Conservation (phyloP, 2,329 filamentous ascomycete species). For the Colletotrichum noveboracense region DNA sequence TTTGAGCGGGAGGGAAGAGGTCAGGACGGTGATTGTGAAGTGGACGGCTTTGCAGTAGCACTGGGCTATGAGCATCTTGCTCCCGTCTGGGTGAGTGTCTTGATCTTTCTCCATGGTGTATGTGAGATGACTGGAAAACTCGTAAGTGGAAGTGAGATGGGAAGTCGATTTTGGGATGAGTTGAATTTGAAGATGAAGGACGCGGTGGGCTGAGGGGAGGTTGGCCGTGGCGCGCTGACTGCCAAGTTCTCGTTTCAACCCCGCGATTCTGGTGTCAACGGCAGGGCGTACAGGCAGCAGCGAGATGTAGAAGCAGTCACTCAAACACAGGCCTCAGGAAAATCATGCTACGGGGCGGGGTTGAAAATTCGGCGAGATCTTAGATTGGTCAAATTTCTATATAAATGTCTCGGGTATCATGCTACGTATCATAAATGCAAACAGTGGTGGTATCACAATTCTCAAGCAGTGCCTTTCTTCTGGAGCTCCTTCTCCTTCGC, state of each 20-base stretch:
- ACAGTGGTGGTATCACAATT: background rate
- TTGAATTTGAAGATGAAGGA: background rate
- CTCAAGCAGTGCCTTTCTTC: background rate
- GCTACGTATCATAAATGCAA: background rate
- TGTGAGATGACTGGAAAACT: background rate
- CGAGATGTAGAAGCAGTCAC: background rate
- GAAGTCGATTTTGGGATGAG: background rate
- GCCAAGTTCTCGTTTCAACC: background rate
- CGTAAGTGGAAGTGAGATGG: background rate
- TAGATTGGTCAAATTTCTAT: background rate
- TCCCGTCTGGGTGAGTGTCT: background rate
- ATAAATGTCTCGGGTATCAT: conserved; percentile 1
- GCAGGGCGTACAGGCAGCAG: background rate
- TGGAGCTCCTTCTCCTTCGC: conserved; percentile 29
- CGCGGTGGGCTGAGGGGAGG: background rate
- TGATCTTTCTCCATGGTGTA: background rate
- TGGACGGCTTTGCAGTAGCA: conserved; percentile 50
- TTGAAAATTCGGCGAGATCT: background rate
- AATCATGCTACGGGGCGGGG: background rate
- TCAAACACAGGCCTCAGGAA: background rate
- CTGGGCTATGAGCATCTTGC: conserved; percentile 45
- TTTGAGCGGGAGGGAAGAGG: conserved; percentile 41
- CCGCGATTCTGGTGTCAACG: background rate
- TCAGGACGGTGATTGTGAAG: conserved; percentile 45
- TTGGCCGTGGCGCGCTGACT: background rate